phyloP scores from a whole-genome alignment of 768 basidiomycete genomes.

The Russula lepida region DNA sequence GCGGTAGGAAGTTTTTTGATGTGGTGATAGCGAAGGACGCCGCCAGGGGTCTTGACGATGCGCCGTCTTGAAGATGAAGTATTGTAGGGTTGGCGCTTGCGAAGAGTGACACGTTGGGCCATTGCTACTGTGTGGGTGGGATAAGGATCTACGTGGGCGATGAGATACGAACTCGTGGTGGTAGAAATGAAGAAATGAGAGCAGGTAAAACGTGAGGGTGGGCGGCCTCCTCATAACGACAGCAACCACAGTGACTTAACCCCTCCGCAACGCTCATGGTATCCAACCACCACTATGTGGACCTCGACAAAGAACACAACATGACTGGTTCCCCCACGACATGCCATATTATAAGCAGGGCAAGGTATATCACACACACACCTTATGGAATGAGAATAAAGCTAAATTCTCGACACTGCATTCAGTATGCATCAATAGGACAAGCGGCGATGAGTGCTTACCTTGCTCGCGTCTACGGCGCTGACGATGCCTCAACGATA shows the following conservation, averaged over 20 bases:
- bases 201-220: too few species aligned
- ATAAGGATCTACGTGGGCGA: not conserved
- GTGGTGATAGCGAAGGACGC: conserved; percentile 96
- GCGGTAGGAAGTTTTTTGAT: conserved; percentile 87
- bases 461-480: conserved; percentile 7
- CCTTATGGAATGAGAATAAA: not conserved
- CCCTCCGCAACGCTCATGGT: too few species aligned
- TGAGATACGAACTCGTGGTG: not conserved
- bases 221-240: too few species aligned
- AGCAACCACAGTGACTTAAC: too few species aligned
- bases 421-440: not conserved
- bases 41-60: conserved; percentile 96
- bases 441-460: not conserved
- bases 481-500: not conserved
- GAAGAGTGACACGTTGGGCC: conserved; percentile 99
- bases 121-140: conserved; percentile 36
- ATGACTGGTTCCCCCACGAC: too few species aligned
- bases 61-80: conserved; percentile 93
- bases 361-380: not conserved
- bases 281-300: too few species aligned
- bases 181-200: too few species aligned
- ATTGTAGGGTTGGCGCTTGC: conserved; percentile 98
- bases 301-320: too few species aligned
- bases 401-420: not conserved
- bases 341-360: not conserved